These are phyloP conservation scores for Lactifluus pinguis DNA, from an alignment of 768 basidiomycete genomes.

Conservation along the genomic window DNA sequence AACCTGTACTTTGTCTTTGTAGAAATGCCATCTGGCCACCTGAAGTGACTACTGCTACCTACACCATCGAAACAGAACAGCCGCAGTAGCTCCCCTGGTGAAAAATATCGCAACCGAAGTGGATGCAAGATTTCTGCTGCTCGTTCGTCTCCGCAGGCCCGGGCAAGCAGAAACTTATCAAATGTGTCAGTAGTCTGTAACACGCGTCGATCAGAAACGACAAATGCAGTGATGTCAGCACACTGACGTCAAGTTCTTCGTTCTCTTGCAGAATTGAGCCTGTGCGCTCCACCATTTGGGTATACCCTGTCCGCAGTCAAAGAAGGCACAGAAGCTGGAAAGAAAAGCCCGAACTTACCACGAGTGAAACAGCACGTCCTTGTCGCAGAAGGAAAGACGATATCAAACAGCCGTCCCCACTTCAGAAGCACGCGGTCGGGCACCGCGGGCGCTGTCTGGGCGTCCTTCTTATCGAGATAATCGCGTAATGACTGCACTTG, in stretches of 20 bases:
- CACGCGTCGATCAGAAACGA: background rate
- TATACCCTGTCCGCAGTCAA: constrained; percentile 46
- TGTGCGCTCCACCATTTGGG: constrained; percentile 64
- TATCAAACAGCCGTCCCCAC: constrained; percentile 77
- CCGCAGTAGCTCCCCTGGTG: constrained; percentile 61
- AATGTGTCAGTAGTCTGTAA: constrained; percentile 53
- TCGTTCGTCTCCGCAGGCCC: constrained; percentile 30
- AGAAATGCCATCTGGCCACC: constrained; percentile 56
- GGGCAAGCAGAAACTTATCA: constrained; percentile 42
- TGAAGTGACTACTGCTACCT: constrained; percentile 27
- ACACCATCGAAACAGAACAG: constrained; percentile 49
- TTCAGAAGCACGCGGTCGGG: constrained; percentile 56
- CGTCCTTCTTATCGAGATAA: constrained; percentile 34
- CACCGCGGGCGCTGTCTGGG: constrained; percentile 28
- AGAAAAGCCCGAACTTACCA: constrained; percentile 33
- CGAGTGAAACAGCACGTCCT: constrained; percentile 77
- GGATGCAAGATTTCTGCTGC: constrained; percentile 48
- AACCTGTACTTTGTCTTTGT: constrained; percentile 64
- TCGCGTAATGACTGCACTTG: constrained; percentile 23
- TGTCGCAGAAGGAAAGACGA: constrained; percentile 52
- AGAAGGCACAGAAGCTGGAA: background rate
- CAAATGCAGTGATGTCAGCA: constrained; percentile 13
- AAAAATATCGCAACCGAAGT: constrained; percentile 65
- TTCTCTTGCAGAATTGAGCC: constrained; percentile 74
- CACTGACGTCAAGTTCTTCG: constrained; percentile 49